Evolutionary conservation across 768 basidiomycete species (phyloP).

Genomic region (Kwoniella dendrophila): DNA sequence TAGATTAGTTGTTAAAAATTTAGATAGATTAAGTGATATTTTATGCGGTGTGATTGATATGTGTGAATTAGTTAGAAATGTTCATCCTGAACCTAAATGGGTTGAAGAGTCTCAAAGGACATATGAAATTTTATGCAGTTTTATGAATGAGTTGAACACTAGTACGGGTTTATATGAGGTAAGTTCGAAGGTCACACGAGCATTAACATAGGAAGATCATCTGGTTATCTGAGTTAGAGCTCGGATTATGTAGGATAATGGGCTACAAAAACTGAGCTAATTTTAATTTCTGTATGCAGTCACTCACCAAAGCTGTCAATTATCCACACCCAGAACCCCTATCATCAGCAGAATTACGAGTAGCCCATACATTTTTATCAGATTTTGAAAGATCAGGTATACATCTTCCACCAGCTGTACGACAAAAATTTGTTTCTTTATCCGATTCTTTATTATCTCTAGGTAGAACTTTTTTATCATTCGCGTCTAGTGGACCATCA

Average conservation of each 20-base stretch:
- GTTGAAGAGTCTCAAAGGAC: constrained; percentile 78
- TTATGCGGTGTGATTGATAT: constrained; percentile 96
- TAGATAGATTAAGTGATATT: constrained; percentile 94
- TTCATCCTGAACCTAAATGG: constrained; percentile 86
- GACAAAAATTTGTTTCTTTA: constrained; percentile 80
- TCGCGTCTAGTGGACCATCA: constrained; percentile 36
- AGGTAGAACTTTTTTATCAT: constrained; percentile 74
- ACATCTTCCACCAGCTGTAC: constrained; percentile 73
- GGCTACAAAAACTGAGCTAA: background rate
- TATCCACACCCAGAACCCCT: constrained; percentile 40
- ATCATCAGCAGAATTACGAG: constrained; percentile 48
- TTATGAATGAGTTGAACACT: constrained; percentile 97
- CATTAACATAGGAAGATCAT: background rate
- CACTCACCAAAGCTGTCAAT: constrained; percentile 39
- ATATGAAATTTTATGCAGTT: constrained; percentile 90
- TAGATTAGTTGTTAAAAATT: constrained; percentile 85
- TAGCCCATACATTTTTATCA: constrained; percentile 89
- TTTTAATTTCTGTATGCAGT: constrained; percentile 10
- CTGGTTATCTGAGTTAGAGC: background rate
- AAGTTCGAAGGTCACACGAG: constrained; percentile 53
- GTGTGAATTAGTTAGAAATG: constrained; percentile 87
- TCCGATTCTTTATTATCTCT: constrained; percentile 86
- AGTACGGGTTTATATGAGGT: constrained; percentile 87
- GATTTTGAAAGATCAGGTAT: constrained; percentile 99
- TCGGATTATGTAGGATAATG: background rate